Conservation (phyloP, 768 basidiomycete genomes). For the Suillus decipiens region DNA sequence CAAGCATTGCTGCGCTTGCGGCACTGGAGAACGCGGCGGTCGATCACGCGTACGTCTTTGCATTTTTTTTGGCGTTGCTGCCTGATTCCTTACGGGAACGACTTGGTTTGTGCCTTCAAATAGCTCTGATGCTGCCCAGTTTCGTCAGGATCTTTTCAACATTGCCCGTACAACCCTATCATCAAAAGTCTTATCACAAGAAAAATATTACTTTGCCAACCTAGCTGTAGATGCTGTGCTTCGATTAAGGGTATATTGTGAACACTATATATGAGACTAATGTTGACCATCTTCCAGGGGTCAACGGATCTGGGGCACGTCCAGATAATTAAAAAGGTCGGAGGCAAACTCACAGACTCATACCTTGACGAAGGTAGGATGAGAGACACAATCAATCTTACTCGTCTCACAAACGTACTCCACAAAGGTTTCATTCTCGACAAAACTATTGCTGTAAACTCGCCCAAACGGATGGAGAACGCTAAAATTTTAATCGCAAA, state of each 20-base stretch:
- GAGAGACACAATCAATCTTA: not conserved
- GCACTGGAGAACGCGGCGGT: slow-evolving; percentile 82
- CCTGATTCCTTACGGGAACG: not conserved
- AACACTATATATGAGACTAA: not conserved
- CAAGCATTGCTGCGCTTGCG: slow-evolving; percentile 78
- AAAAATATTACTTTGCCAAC: slow-evolving; percentile 98
- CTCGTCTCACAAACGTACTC: not conserved
- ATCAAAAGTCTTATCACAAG: slow-evolving; percentile 94
- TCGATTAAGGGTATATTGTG: slow-evolving; percentile 68
- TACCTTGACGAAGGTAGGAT: slow-evolving; percentile 91
- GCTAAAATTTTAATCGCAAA: slow-evolving; percentile 97
- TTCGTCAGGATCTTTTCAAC: slow-evolving; percentile 91
- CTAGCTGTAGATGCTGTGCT: slow-evolving; percentile 97
- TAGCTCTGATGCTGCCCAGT: slow-evolving; percentile 69
- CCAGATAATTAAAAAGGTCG: slow-evolving; percentile 99
- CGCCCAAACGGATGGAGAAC: slow-evolving; percentile 92
- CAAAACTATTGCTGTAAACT: slow-evolving; percentile 92
- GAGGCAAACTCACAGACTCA: slow-evolving; percentile 96
- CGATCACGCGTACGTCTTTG: slow-evolving; percentile 72
- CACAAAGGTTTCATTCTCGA: slow-evolving; percentile 91
- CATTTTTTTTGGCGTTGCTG: not conserved
- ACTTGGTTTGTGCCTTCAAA: slow-evolving; percentile 3
- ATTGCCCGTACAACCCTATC: slow-evolving; percentile 96
- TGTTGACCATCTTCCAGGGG: slow-evolving; percentile 51
- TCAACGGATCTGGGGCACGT: slow-evolving; percentile 97